These are phyloP conservation scores for Colletotrichum acutatum DNA, from an alignment of 2,329 filamentous ascomycete species.

Conservation along the genomic window DNA sequence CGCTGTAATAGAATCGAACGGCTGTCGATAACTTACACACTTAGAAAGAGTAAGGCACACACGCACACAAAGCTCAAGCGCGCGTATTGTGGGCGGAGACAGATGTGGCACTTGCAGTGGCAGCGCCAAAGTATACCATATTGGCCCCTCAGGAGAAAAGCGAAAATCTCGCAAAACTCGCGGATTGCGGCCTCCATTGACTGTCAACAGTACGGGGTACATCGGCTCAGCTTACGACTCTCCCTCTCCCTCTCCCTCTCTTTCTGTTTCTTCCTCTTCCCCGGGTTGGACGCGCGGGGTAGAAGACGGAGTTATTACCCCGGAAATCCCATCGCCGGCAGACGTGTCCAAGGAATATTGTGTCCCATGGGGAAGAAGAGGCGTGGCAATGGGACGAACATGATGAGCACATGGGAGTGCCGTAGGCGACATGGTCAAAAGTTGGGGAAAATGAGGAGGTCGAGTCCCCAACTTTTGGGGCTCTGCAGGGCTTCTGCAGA, in stretches of 20 bases:
- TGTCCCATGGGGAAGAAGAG: neutral
- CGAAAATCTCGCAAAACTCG: neutral
- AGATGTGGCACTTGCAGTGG: neutral
- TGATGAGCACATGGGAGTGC: neutral
- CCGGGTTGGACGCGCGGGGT: slow-evolving; percentile 12
- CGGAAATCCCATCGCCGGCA: slow-evolving; percentile 1
- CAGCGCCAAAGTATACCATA: neutral
- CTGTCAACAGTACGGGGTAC: neutral
- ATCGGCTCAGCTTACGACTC: neutral
- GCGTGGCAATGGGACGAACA: neutral
- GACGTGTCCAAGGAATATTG: neutral
- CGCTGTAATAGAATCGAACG: no score
- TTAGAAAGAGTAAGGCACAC: no score
- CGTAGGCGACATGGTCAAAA: neutral
- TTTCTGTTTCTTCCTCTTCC: neutral
- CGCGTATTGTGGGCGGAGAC: neutral
- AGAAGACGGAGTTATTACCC: slow-evolving; percentile 25
- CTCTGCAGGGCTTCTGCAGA: slow-evolving; percentile 19
- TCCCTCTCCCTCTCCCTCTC: neutral
- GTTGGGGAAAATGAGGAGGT: slow-evolving; percentile 8
- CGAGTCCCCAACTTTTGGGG: slow-evolving; percentile 29
- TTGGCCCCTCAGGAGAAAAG: neutral
- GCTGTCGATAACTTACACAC: no score
- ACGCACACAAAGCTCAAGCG: no score
- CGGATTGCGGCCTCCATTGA: no score